These are phyloP conservation scores for Crassisporium funariophilum DNA, from an alignment of 768 basidiomycete species.

Conservation along the genomic window DNA sequence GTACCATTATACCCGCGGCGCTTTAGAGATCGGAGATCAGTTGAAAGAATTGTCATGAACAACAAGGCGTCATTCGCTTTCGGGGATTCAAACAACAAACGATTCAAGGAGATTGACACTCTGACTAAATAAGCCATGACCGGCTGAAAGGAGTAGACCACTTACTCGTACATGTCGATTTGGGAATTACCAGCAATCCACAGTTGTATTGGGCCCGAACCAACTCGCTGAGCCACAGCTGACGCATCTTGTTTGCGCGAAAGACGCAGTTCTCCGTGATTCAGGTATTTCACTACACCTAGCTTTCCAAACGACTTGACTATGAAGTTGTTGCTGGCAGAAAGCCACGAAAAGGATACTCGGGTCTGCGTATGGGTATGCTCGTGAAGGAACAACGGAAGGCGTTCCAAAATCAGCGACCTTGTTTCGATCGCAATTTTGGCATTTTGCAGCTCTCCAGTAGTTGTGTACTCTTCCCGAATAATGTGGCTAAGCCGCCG, in stretches of 20 bases:
- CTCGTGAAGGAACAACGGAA: constrained; percentile 92
- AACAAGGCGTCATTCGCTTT: constrained; percentile 87
- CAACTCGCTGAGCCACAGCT: constrained; percentile 61
- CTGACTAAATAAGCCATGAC: constrained; percentile 36
- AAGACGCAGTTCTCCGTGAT: constrained; percentile 48
- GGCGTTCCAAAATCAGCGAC: constrained; percentile 72
- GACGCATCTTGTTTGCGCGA: constrained; percentile 69
- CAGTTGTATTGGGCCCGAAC: constrained; percentile 64
- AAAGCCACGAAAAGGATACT: constrained; percentile 70
- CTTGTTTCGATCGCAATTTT: constrained; percentile 55
- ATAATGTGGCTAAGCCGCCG: constrained; percentile 71
- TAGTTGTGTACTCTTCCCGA: constrained; percentile 72
- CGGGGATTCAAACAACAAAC: constrained; percentile 72
- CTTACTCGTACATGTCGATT: constrained; percentile 92
- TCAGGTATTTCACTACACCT: constrained; percentile 60
- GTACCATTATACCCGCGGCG: constrained; percentile 85
- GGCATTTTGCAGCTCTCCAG: constrained; percentile 50
- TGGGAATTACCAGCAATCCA: constrained; percentile 77
- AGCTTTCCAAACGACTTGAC: constrained; percentile 72
- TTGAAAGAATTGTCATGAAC: constrained; percentile 93
- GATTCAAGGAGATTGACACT: constrained; percentile 83
- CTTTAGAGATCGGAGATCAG: constrained; percentile 79
- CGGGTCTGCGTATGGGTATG: constrained; percentile 67
- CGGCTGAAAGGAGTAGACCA: constrained; percentile 14
- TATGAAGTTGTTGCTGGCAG: constrained; percentile 61